These are phyloP conservation scores for Ophiocordyceps unilateralis DNA, from an alignment of 2,329 filamentous ascomycete species.

Conservation along the genomic window DNA sequence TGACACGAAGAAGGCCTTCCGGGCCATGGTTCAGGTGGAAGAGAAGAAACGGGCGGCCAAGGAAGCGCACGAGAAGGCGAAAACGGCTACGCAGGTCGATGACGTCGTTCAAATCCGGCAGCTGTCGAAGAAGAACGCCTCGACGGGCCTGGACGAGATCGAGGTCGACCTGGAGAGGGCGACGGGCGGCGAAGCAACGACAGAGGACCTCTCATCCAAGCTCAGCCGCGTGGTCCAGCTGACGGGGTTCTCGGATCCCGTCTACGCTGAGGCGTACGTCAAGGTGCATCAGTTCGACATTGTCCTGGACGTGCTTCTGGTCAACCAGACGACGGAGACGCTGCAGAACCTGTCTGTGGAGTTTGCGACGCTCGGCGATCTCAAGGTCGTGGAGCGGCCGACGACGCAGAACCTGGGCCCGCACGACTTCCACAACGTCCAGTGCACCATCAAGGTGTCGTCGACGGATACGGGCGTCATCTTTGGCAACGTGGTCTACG, in stretches of 20 bases:
- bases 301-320: conserved; percentile 83
- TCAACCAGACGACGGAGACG: conserved; percentile 94
- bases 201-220: conserved; percentile 83
- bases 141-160: conserved; percentile 69
- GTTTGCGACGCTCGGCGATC: conserved; percentile 92
- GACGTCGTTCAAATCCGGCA: conserved; percentile 89
- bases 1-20: conserved; percentile 89
- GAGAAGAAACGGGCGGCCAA: conserved; percentile 96
- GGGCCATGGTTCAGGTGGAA: conserved; percentile 90
- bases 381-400: conserved; percentile 93
- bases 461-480: conserved; percentile 97
- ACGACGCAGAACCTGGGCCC: conserved; percentile 91
- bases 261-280: conserved; percentile 98
- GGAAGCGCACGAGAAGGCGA: conserved; percentile 81
- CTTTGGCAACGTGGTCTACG: conserved; percentile 96
- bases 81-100: conserved; percentile 87
- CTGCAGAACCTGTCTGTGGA: conserved; percentile 94
- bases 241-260: conserved; percentile 93
- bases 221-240: conserved; percentile 91
- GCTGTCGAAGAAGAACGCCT: conserved; percentile 74
- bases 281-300: conserved; percentile 99
- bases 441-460: conserved; percentile 96
- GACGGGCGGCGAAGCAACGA: conserved; percentile 69
- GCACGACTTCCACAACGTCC: conserved; percentile 95
- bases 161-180: conserved; percentile 85